Evolutionary conservation across 306 rosid genomes (phyloP).

Genomic region (Aeschynomene evenia): DNA sequence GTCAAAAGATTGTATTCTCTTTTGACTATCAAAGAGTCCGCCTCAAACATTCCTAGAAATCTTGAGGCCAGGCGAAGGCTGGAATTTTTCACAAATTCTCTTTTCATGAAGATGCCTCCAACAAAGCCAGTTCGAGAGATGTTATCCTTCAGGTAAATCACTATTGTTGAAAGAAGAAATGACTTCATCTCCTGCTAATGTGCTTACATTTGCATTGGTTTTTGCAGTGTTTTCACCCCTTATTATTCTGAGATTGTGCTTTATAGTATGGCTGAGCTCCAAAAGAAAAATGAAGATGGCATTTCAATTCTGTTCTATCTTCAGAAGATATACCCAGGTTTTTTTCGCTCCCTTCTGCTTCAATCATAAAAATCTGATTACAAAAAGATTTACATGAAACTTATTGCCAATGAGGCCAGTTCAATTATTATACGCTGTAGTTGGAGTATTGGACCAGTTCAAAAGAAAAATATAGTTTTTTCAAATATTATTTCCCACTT

Average conservation of each 20-base stretch:
- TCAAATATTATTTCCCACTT: too few species aligned
- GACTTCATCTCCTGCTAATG: conserved; percentile 15
- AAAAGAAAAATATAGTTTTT: neutral
- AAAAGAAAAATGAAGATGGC: conserved; percentile 91
- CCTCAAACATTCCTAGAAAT: conserved; percentile 82
- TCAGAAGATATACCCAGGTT: conserved; percentile 90
- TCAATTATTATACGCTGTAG: neutral
- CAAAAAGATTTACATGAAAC: conserved; percentile 1
- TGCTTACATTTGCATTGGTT: conserved; percentile 31
- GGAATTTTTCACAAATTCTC: conserved; percentile 85
- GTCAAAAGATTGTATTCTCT: conserved; percentile 79
- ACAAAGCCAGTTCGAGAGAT: conserved; percentile 78
- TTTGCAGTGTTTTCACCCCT: conserved; percentile 94
- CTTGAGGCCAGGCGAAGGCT: conserved; percentile 91
- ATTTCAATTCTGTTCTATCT: conserved; percentile 87
- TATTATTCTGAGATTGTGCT: conserved; percentile 93
- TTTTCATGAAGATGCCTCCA: conserved; percentile 82
- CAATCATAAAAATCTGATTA: neutral
- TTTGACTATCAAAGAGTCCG: conserved; percentile 90
- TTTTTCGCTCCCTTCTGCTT: conserved; percentile 1
- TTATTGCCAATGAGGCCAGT: neutral
- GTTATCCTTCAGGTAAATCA: conserved; percentile 73
- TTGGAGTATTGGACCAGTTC: neutral
- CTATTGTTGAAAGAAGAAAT: conserved; percentile 16
- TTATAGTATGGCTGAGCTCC: conserved; percentile 79